phyloP scores from a whole-genome alignment of 129 eudicot species.

The Helianthus annuus region DNA sequence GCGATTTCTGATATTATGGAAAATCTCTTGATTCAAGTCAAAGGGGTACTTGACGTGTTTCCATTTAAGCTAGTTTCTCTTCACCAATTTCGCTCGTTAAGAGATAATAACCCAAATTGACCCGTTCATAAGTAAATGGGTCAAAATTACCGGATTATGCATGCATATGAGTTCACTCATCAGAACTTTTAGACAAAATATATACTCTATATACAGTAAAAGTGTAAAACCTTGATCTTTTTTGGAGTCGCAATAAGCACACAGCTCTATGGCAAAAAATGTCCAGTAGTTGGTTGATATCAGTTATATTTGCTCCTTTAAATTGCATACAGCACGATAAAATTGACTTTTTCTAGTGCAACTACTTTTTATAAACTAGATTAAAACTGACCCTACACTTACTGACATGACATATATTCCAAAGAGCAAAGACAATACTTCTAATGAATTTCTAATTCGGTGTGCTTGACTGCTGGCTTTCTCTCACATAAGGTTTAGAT shows the following conservation, averaged over 20 bases:
- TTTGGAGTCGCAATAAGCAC: not conserved
- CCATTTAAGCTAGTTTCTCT: not conserved
- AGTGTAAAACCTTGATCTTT: not conserved
- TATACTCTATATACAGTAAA: not conserved
- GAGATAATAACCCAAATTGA: not conserved
- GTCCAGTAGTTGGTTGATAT: not conserved
- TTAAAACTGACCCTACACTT: not conserved
- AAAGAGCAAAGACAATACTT: not conserved
- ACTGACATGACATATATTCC: conserved; percentile 2
- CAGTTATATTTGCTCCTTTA: not conserved
- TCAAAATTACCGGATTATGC: not conserved
- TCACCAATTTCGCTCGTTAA: not conserved
- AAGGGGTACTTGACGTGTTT: not conserved
- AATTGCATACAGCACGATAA: not conserved
- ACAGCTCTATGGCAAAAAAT: not conserved
- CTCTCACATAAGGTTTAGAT: too few relatives aligned
- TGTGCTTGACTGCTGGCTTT: conserved; percentile 2
- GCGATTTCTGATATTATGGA: too few relatives aligned
- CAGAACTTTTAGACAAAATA: not conserved
- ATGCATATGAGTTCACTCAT: not conserved
- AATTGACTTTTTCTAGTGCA: conserved; percentile 10
- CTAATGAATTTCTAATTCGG: conserved; percentile 4
- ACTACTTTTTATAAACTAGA: not conserved
- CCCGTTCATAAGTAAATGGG: not conserved
- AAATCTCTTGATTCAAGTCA: too few relatives aligned